phyloP scores from a whole-genome alignment of 805 yeast species.

The Yamadazyma nakazawae region DNA sequence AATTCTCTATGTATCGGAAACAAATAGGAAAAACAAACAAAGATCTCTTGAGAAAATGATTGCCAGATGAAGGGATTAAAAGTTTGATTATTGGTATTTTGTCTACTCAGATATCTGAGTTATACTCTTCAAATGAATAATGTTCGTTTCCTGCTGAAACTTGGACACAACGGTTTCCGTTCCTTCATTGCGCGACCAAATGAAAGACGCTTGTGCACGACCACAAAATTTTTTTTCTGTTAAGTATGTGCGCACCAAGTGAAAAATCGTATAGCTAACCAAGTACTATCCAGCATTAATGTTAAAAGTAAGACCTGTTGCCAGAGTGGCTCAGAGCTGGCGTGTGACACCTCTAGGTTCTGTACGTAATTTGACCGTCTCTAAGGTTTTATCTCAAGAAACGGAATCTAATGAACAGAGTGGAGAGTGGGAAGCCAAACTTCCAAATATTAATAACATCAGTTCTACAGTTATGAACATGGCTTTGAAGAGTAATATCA shows the following conservation, averaged over 20 bases:
- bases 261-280: not conserved
- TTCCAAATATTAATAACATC: slow-evolving; percentile 15
- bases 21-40: not conserved
- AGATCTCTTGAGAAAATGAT: not conserved
- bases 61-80: not conserved
- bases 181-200: slow-evolving; percentile 1
- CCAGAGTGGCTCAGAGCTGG: slow-evolving; percentile 1
- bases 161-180: slow-evolving; percentile 5
- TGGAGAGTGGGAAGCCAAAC: slow-evolving; percentile 26
- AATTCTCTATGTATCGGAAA: not conserved
- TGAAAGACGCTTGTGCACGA: slow-evolving; percentile 1
- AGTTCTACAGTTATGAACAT: slow-evolving; percentile 33
- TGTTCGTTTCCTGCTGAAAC: not conserved
- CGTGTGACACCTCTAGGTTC: not conserved
- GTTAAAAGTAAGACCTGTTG: slow-evolving; percentile 1
- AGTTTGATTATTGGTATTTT: too few relatives aligned
- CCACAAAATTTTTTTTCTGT: slow-evolving; percentile 1
- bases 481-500: slow-evolving; percentile 29
- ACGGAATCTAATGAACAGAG: slow-evolving; percentile 10
- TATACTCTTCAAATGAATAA: not conserved
- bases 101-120: not conserved
- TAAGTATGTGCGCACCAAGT: not conserved
- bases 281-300: not conserved
- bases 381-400: slow-evolving; percentile 15
- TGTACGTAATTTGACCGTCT: not conserved